These are phyloP conservation scores for Polyporus tsugae DNA, from an alignment of 1,284 basidiomycete species.

Conservation along the genomic window DNA sequence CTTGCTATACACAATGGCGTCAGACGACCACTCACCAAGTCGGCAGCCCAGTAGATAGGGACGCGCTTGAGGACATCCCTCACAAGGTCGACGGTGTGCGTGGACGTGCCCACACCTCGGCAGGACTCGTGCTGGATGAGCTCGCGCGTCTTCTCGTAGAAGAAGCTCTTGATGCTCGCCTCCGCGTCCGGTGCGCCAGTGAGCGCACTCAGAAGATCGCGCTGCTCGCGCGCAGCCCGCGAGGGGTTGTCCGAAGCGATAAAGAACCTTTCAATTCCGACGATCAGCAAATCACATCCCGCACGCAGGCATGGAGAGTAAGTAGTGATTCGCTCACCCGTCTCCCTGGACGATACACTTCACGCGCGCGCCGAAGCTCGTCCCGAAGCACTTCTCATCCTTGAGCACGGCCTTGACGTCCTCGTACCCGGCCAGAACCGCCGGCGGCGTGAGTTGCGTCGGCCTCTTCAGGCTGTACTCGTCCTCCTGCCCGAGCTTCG, in stretches of 20 bases:
- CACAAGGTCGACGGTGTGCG: conserved; percentile 70
- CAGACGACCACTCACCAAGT: conserved; percentile 59
- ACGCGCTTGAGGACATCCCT: conserved; percentile 72
- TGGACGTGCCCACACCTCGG: conserved; percentile 57
- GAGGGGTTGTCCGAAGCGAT: conserved; percentile 55
- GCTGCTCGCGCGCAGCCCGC: conserved; percentile 54
- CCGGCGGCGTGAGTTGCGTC: conserved; percentile 35
- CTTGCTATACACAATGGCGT: too few species aligned
- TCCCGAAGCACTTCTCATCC: conserved; percentile 53
- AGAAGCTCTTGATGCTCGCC: conserved; percentile 63
- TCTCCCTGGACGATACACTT: conserved; percentile 59
- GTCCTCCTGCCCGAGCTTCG: conserved; percentile 58
- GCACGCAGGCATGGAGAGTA: background rate
- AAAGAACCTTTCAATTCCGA: conserved; percentile 52
- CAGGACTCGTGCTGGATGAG: conserved; percentile 64
- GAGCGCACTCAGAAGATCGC: conserved; percentile 57
- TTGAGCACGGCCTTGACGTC: conserved; percentile 62
- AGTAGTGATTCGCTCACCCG: conserved; percentile 53
- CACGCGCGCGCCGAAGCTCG: conserved; percentile 59
- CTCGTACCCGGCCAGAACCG: conserved; percentile 54
- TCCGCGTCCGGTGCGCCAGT: conserved; percentile 52
- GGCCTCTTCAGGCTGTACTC: conserved; percentile 65
- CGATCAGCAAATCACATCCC: background rate
- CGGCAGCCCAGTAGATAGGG: conserved; percentile 73
- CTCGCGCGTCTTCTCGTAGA: conserved; percentile 66